Conservation (phyloP, 2,329 filamentous ascomycete genomes). For the Diaporthe helianthi region DNA sequence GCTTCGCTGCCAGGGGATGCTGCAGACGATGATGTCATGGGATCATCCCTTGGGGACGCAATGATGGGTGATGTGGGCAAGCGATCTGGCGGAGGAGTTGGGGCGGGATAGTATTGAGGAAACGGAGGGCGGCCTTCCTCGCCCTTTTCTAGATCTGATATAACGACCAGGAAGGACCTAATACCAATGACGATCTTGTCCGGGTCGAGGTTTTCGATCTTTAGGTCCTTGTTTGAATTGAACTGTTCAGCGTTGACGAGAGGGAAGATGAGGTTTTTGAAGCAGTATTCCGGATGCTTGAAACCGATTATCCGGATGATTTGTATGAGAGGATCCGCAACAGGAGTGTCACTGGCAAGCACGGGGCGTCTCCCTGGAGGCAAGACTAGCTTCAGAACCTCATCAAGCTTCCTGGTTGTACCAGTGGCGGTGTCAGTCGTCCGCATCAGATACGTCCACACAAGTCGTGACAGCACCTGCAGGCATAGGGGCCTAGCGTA, state of each 20-base stretch:
- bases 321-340: conserved; percentile 89
- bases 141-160: conserved; percentile 89
- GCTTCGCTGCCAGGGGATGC: conserved; percentile 61
- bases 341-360: conserved; percentile 80
- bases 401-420: conserved; percentile 82
- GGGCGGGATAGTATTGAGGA: conserved; percentile 67
- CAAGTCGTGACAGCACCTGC: conserved; percentile 85
- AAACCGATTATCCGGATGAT: conserved; percentile 94
- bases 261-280: conserved; percentile 91
- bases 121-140: conserved; percentile 82
- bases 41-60: conserved; percentile 45
- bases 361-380: conserved; percentile 82
- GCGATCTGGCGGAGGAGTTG: conserved; percentile 50
- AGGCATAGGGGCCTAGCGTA: conserved; percentile 79
- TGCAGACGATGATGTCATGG: conserved; percentile 39
- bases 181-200: conserved; percentile 98
- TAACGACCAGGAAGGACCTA: conserved; percentile 88
- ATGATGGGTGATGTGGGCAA: conserved; percentile 58
- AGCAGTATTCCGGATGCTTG: conserved; percentile 92
- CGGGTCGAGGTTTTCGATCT: conserved; percentile 91
- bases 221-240: conserved; percentile 75
- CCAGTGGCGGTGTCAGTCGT: conserved; percentile 73
- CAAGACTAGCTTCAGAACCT: conserved; percentile 84
- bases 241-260: conserved; percentile 94
- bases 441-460: conserved; percentile 95